These are phyloP conservation scores for Candida sanyiensis DNA, from an alignment of 805 yeast genomes.

Conservation along the genomic window DNA sequence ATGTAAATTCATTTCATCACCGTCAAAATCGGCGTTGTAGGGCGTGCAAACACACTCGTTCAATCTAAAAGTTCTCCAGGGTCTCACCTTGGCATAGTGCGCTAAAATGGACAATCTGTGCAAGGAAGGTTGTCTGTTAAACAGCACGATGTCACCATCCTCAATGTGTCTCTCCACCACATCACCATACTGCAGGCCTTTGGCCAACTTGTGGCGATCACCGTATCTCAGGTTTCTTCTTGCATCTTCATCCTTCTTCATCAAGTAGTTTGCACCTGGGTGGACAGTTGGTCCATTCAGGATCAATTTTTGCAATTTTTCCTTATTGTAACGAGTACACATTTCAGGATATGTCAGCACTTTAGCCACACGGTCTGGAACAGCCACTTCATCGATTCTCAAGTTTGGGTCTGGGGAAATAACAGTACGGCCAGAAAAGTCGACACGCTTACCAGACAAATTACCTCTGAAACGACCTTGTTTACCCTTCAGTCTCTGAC, in stretches of 20 bases:
- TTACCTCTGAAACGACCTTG: constrained; percentile 99
- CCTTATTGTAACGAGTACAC: constrained; percentile 81
- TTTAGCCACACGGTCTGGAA: constrained; percentile 95
- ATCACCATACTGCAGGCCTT: constrained; percentile 77
- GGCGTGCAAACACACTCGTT: constrained; percentile 99
- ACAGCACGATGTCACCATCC: constrained; percentile 91
- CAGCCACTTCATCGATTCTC: constrained; percentile 94
- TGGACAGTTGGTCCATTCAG: constrained; percentile 81
- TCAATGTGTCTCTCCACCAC: constrained; percentile 94
- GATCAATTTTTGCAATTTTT: constrained; percentile 68
- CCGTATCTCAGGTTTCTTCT: constrained; percentile 89
- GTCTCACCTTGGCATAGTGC: constrained; percentile 92
- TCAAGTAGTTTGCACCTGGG: constrained; percentile 94
- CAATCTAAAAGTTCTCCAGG: constrained; percentile 95
- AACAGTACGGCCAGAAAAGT: constrained; percentile 96
- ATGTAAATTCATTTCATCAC: constrained; percentile 99
- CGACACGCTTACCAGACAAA: constrained; percentile 96
- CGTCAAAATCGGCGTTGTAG: constrained; percentile 99
- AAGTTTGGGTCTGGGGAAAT: constrained; percentile 98
- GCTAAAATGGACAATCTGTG: constrained; percentile 91
- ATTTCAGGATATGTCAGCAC: constrained; percentile 93
- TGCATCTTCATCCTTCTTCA: constrained; percentile 77
- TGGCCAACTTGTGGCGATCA: constrained; percentile 73
- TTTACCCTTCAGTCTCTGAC: constrained; percentile 96
- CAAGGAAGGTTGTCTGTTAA: constrained; percentile 96